phyloP scores from a whole-genome alignment of 257 asterid species.

The Solanum appendiculatum region DNA sequence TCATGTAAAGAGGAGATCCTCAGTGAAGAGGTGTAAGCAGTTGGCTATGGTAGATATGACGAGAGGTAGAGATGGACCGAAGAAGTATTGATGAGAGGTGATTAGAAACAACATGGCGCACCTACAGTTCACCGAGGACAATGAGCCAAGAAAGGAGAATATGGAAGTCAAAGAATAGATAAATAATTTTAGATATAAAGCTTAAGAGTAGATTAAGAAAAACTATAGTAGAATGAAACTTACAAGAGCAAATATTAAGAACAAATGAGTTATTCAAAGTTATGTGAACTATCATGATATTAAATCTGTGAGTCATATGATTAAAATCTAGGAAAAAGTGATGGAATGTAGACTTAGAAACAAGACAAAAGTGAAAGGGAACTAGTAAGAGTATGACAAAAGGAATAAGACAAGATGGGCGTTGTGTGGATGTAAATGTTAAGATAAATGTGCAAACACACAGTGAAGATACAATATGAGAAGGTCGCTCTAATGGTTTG shows the following conservation, averaged over 20 bases:
- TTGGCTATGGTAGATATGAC: not conserved
- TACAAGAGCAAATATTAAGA: too few species aligned
- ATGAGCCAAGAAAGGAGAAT: not conserved
- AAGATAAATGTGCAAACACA: not conserved
- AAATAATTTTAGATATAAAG: too few species aligned
- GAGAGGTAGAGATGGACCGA: not conserved
- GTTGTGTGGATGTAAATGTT: not conserved
- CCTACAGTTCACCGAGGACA: accelerated
- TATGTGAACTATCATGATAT: not conserved
- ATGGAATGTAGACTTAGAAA: not conserved
- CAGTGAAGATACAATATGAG: not conserved
- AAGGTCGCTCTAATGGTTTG: not conserved
- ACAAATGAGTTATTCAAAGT: not conserved
- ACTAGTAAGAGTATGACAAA: not conserved
- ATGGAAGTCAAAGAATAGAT: too few species aligned
- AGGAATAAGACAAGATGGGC: not conserved
- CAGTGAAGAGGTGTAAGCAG: too few species aligned
- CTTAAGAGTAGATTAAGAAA: too few species aligned
- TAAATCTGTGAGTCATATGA: not conserved
- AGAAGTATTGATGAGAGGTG: not conserved
- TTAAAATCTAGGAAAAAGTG: too few species aligned
- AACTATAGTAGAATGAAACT: too few species aligned
- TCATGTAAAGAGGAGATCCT: too few species aligned
- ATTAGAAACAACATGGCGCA: too few species aligned
- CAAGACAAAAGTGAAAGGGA: not conserved